Percentiles rank a stretch among this genome's conserved stretches.
phyloP scores from a whole-genome alignment of 2,329 filamentous ascomycete genomes.

The Ophiobolus disseminans region DNA sequence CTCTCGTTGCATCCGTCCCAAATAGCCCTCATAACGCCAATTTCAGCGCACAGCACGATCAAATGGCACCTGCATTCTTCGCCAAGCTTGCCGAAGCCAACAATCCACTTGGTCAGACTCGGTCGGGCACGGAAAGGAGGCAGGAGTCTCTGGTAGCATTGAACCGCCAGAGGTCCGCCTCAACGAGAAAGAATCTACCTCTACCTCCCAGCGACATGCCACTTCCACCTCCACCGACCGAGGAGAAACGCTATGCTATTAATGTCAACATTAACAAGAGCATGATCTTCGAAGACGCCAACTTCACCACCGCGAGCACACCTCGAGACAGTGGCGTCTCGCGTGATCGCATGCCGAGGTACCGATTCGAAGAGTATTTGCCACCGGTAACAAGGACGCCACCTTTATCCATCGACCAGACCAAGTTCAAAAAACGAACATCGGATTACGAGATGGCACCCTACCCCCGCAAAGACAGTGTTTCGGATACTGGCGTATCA shows the following conservation, averaged over 20 bases:
- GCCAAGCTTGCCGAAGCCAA: conserved; percentile 13
- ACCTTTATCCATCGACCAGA: conserved; percentile 10
- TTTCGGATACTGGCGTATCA: conserved; percentile 6
- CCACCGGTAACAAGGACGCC: conserved; percentile 19
- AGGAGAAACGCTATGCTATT: conserved; percentile 28
- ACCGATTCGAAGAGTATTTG: conserved; percentile 33
- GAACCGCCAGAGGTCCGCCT: not conserved
- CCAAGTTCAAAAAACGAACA: conserved; percentile 12
- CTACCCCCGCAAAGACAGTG: conserved; percentile 15
- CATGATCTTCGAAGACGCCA: conserved; percentile 36
- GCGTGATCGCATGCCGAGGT: conserved; percentile 26
- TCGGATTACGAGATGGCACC: conserved; percentile 29
- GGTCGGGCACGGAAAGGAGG: conserved; percentile 9
- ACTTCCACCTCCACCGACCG: conserved; percentile 23
- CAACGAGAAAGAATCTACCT: conserved; percentile 19
- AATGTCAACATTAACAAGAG: conserved; percentile 40
- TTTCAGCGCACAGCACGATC: conserved; percentile 15
- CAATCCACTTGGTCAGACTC: not conserved
- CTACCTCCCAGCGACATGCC: conserved; percentile 17
- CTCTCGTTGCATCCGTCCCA: conserved; percentile 32
- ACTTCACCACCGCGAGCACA: conserved; percentile 12
- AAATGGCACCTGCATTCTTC: conserved; percentile 19
- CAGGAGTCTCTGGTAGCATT: conserved; percentile 2
- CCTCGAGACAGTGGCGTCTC: conserved; percentile 14
- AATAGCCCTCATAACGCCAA: conserved; percentile 30